These are phyloP conservation scores for Taiwanofungus camphoratus DNA, from an alignment of 1,284 basidiomycete species.

Conservation along the genomic window DNA sequence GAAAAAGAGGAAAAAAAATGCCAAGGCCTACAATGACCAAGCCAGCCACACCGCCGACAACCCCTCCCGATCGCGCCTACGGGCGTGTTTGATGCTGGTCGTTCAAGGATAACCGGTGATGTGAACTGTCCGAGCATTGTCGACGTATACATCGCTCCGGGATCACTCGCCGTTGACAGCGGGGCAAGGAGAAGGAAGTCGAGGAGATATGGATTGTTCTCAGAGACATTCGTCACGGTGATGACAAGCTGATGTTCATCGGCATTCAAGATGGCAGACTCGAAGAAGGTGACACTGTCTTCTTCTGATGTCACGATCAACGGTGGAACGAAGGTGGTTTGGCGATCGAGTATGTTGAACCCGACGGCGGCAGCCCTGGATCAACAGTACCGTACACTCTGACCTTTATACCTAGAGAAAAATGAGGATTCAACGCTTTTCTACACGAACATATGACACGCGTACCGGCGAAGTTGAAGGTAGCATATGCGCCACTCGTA, in stretches of 20 bases:
- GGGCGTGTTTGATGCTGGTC: not conserved
- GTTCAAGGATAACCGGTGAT: not conserved
- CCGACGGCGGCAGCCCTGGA: not conserved
- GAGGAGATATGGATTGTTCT: slow-evolving; percentile 9
- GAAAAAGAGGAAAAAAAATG: not conserved
- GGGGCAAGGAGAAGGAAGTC: slow-evolving; percentile 13
- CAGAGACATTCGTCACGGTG: slow-evolving; percentile 11
- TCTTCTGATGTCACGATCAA: not conserved
- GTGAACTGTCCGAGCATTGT: not conserved
- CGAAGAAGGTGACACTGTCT: slow-evolving; percentile 9
- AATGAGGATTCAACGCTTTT: too few relatives aligned
- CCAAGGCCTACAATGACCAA: slow-evolving; percentile 1
- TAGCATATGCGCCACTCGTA: too few relatives aligned
- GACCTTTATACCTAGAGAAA: too few relatives aligned
- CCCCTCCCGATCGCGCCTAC: slow-evolving; percentile 13
- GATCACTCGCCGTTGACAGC: not conserved
- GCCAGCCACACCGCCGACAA: slow-evolving; percentile 9
- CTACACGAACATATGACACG: too few relatives aligned
- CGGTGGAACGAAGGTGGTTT: not conserved
- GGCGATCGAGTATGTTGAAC: slow-evolving; percentile 3
- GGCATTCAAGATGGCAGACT: slow-evolving; percentile 4
- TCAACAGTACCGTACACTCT: not conserved
- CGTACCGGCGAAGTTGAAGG: too few relatives aligned
- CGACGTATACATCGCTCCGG: not conserved
- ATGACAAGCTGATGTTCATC: slow-evolving; percentile 8